phyloP scores from a whole-genome alignment of 176 grass and related monocot species.

The Phoenix dactylifera region DNA sequence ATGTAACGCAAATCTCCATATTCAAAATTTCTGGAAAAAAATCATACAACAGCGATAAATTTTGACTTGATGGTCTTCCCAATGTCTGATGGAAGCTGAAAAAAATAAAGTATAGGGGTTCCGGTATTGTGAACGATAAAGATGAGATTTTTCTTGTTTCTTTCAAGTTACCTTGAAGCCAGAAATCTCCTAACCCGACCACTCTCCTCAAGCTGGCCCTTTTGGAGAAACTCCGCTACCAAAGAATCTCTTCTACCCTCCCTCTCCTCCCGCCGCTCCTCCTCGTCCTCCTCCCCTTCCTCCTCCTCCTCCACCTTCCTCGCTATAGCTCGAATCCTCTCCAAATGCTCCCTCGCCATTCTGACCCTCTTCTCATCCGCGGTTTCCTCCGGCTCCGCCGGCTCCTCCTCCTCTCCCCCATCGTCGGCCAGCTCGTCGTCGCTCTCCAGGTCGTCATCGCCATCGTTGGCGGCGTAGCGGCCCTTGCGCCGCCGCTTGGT shows the following conservation, averaged over 20 bases:
- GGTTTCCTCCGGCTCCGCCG: constrained; percentile 31
- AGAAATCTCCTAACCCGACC: constrained; percentile 51
- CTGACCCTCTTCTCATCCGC: constrained; percentile 68
- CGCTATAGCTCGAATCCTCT: constrained; percentile 31
- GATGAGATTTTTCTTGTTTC: background rate
- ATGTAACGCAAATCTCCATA: too few species aligned
- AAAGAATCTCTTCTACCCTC: constrained; percentile 32
- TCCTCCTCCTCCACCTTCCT: constrained; percentile 49
- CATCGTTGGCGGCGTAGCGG: constrained; percentile 17
- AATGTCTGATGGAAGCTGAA: too few species aligned
- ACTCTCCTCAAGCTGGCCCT: constrained; percentile 63
- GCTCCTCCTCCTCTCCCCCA: constrained; percentile 14
- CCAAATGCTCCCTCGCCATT: constrained; percentile 55
- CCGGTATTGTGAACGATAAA: too few species aligned
- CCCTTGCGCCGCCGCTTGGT: constrained; percentile 29
- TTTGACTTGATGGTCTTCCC: too few species aligned
- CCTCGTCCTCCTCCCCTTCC: constrained; percentile 23
- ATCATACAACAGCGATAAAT: too few species aligned
- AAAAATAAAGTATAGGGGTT: too few species aligned
- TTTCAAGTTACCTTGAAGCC: constrained; percentile 40
- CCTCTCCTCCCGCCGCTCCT: constrained; percentile 14
- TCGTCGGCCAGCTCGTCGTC: constrained; percentile 36
- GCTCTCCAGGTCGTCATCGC: constrained; percentile 59
- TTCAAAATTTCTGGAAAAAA: too few species aligned
- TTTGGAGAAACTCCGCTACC: constrained; percentile 58